Conservation (phyloP, 495 filamentous ascomycete species). For the Hypoxylon cercidicola region DNA sequence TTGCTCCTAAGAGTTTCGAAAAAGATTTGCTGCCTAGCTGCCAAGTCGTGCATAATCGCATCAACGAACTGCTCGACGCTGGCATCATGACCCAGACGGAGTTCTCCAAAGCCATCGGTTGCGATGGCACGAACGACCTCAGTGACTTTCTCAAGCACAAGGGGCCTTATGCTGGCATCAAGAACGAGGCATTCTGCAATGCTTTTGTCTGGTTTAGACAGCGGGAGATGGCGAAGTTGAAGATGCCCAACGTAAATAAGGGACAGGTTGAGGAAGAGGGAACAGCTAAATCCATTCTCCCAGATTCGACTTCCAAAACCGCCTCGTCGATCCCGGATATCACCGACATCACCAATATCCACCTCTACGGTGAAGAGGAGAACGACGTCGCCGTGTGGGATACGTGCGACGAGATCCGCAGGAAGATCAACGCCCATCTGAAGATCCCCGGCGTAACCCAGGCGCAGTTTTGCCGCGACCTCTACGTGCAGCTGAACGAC, state of each 20-base stretch:
- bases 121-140: conserved; percentile 43
- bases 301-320: conserved; percentile 2
- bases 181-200: conserved; percentile 39
- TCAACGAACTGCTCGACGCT: conserved; percentile 54
- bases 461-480: conserved; percentile 62
- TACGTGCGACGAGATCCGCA: conserved; percentile 66
- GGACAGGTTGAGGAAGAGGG: conserved; percentile 29
- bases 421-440: conserved; percentile 64
- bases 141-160: conserved; percentile 50
- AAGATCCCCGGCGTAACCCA: conserved; percentile 59
- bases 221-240: conserved; percentile 44
- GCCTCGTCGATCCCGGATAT: conserved; percentile 44
- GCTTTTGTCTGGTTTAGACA: conserved; percentile 52
- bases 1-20: no score
- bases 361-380: conserved; percentile 54
- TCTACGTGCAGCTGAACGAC: conserved; percentile 48
- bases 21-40: conserved; percentile 42
- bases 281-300: neutral
- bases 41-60: conserved; percentile 55
- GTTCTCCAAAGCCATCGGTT: conserved; percentile 53
- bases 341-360: conserved; percentile 48
- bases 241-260: conserved; percentile 47
- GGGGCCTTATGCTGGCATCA: conserved; percentile 46
- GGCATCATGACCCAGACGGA: conserved; percentile 61
- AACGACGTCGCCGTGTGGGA: conserved; percentile 61